phyloP scores from a whole-genome alignment of 2,329 filamentous ascomycete genomes.

The Pseudogymnoascus sp. region DNA sequence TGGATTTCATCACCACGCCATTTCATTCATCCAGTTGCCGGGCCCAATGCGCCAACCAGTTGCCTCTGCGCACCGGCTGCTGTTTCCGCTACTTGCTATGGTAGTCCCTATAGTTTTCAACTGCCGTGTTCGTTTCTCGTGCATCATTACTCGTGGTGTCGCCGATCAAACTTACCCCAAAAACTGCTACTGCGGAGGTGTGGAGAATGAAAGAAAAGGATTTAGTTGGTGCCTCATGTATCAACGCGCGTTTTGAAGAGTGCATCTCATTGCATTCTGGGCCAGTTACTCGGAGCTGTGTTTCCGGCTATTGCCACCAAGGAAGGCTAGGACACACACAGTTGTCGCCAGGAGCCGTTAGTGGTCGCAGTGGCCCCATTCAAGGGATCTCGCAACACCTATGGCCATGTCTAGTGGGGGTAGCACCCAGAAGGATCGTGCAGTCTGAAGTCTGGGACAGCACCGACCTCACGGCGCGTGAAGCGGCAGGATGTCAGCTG shows the following conservation, averaged over 20 bases:
- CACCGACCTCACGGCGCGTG: not conserved
- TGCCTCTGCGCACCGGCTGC: not conserved
- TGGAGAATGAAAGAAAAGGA: not conserved
- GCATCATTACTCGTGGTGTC: not conserved
- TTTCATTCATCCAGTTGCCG: not conserved
- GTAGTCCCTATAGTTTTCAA: not conserved
- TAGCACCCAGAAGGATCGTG: not conserved
- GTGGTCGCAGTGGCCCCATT: not conserved
- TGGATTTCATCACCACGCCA: conserved; percentile 1
- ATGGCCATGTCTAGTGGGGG: not conserved
- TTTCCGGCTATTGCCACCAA: not conserved
- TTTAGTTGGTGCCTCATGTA: not conserved
- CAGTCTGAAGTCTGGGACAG: not conserved
- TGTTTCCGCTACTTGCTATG: not conserved
- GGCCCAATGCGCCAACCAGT: not conserved
- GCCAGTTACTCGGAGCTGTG: not conserved
- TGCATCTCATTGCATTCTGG: not conserved
- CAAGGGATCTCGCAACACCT: not conserved
- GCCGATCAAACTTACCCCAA: not conserved
- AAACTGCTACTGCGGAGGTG: not conserved
- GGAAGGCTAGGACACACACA: not conserved
- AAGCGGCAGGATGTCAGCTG: not conserved
- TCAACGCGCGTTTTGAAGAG: not conserved
- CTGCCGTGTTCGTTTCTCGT: not conserved
- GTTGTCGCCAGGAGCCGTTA: not conserved